Base-by-base conservation (phyloP, 163 green algal species). In the Volvox carteri region DNA sequence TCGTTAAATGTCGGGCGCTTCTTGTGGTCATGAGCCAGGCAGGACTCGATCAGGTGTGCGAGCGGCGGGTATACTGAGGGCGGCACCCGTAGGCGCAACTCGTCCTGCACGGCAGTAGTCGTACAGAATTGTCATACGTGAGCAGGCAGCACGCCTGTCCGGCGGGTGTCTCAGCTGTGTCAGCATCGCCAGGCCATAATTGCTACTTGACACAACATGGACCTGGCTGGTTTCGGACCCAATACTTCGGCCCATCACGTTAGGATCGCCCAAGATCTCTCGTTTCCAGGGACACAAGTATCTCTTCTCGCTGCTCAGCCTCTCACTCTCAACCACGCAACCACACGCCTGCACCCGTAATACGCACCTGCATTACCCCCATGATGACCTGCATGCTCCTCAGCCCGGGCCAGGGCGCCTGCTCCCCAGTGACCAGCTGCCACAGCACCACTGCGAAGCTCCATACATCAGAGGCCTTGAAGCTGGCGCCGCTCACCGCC, bases 311-410 rank as follows among this genome's bases (percentile, higher is more conserved):
- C 48, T 14, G 12, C 48, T 14, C 11, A 14, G 12, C 12, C 48
- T 58, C 14, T 58, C 48, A 14, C 14, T 14, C 12, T 58, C 12
- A 58, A 14, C 48, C 48, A 14, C 48, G 14, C 48, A 11, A 14
- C 48, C 48, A 11, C 11, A 58, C 48, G 48, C 14, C 48, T 14
- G 48, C 48, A 58, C 48, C 14, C 48, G 12, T 39, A 37, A 37
- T 37, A 44, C 77, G 5, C 39, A 86, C 78, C 78, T 86, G 78
- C 78, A 86, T 62, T 2, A 86, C 58, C 8, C 78, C 78, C 78
- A 86, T 86, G 4, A 86, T 44, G 78, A 86, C 44, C 58, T 86
- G 78, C 39, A 86, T 28, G 58, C 46, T 76, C 19, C 78, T 58
- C 25, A 86, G 78, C 1, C 78, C 58, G 39, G 78, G 56, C 78